phyloP scores from a whole-genome alignment of 129 eudicot species.

The Helichrysum umbraculigerum region DNA sequence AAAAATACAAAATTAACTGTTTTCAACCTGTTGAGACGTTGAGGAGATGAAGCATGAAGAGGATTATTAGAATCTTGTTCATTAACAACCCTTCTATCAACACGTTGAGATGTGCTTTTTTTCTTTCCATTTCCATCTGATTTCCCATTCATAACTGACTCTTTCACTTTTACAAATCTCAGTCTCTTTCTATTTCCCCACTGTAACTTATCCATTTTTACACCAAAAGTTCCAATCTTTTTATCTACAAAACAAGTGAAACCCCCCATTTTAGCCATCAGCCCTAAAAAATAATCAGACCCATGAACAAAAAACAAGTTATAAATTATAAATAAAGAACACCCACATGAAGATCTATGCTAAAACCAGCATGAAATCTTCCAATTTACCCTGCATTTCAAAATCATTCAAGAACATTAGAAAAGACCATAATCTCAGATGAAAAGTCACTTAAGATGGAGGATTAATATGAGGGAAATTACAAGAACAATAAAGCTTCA shows the following conservation, averaged over 20 bases:
- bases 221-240: constrained; percentile 27
- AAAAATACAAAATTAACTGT: too few species aligned
- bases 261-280: constrained; percentile 11
- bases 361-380: constrained; percentile 24
- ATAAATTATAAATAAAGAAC: neutral
- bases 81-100: constrained; percentile 48
- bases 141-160: constrained; percentile 47
- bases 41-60: constrained; percentile 61
- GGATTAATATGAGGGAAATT: neutral
- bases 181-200: constrained; percentile 90
- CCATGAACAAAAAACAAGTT: neutral
- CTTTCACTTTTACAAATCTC: constrained; percentile 71
- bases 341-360: constrained; percentile 35
- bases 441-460: constrained; percentile 5
- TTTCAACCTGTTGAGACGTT: constrained; percentile 56
- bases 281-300: neutral
- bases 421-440: neutral
- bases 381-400: constrained; percentile 30
- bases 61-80: constrained; percentile 31
- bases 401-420: constrained; percentile 14
- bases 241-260: constrained; percentile 13
- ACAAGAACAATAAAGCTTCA: constrained; percentile 17
- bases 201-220: constrained; percentile 69
- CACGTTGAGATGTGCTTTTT: constrained; percentile 67
- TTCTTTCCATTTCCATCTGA: constrained; percentile 54